These are phyloP conservation scores for Clitoria ternatea DNA, from an alignment of 306 rosid genomes.

Conservation along the genomic window DNA sequence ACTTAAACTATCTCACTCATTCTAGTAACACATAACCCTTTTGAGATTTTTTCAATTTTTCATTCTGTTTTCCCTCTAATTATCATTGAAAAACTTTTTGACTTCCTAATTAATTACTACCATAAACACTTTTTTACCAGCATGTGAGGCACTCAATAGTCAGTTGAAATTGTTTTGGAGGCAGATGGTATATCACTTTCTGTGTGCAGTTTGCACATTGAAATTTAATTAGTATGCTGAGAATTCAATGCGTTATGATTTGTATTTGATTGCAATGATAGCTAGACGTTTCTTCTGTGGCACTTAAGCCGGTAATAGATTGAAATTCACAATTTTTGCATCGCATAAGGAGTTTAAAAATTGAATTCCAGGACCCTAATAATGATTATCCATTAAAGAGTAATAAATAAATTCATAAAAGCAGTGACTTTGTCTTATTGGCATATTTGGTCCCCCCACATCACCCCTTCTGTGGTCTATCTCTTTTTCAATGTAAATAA, in stretches of 20 bases:
- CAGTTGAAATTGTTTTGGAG: not conserved
- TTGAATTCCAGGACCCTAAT: conserved; percentile 28
- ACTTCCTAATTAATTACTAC: not conserved
- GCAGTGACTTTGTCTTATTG: conserved; percentile 37
- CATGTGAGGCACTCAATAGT: not conserved
- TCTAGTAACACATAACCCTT: conserved; percentile 21
- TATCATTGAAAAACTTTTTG: not conserved
- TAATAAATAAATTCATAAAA: conserved; percentile 27
- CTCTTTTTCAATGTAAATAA: conserved; percentile 21
- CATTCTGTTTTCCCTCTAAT: not conserved
- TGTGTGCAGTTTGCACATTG: not conserved
- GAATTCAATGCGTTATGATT: conserved; percentile 14
- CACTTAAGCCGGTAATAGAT: conserved; percentile 21
- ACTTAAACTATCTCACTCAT: conserved; percentile 19
- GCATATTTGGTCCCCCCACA: conserved; percentile 43
- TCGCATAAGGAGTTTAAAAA: conserved; percentile 14
- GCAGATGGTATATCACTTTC: not conserved
- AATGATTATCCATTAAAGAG: conserved; percentile 38
- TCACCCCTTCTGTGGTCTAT: not conserved
- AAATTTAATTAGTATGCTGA: not conserved
- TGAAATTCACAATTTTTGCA: conserved; percentile 17
- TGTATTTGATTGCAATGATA: conserved; percentile 4
- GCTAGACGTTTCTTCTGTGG: conserved; percentile 21
- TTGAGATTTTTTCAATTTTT: not conserved
- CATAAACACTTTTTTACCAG: not conserved